Base-by-base conservation (phyloP, 768 basidiomycete genomes). In the Kwoniella pini region DNA sequence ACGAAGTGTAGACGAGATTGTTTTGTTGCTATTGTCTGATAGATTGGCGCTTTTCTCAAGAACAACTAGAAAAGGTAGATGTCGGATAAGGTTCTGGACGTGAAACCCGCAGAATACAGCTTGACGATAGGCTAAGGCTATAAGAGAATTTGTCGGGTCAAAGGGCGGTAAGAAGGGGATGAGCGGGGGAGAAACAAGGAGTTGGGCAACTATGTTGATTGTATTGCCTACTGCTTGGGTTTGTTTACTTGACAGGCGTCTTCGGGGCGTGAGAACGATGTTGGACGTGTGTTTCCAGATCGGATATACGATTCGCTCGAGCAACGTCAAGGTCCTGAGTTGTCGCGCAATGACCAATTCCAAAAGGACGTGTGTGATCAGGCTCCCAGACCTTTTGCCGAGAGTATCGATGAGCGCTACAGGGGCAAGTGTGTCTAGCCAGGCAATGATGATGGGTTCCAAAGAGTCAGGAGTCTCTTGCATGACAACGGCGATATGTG, bases 1-100 rank as follows among this genome's bases (percentile, higher is more conserved):
- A 15, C 56, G 54, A 7, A 72, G 51, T 13, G 70, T 49, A 4
- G 38, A 24, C 5, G 46, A 36, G 19, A 67, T 61, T 15, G 61
- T 59, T 6, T 50, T 54, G 19, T 49, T 51, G 1, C 62, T 60
- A 13, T 48, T 19, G 22, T 64, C 55, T 1, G 62, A 31, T 3
- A 68, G 42, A 3, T 21, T 27, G 1, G 22, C 11, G 2, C 62
- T 60, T 22, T 51, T 49, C 21, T 65, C 58, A 3, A 76, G 43
- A 2, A 71, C 64, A 17, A 73, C 70, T 15, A 76, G 49, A 33
- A 67, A 63, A 2, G 75, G 70, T 1, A 76, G 63, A 48, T 76
- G 72, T 6, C 58, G 61, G n/a, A 76, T 68, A 9, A 76, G 59
- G 21, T 42, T 45, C 5, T 59, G 60, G 9, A 73, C 63, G 24